Conservation (phyloP, 495 filamentous ascomycete genomes). For the Penicillium daleae region DNA sequence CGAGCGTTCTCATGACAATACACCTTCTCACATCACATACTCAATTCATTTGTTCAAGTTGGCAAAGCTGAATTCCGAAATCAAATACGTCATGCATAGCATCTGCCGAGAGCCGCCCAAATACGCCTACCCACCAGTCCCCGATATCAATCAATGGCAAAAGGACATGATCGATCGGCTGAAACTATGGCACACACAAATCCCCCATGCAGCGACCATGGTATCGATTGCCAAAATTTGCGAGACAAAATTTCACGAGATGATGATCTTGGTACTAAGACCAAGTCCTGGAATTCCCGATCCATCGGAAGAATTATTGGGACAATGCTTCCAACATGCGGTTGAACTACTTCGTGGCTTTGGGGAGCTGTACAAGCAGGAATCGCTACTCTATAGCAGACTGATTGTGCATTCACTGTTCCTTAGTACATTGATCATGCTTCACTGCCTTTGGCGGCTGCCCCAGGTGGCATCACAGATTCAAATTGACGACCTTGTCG, state of each 20-base stretch:
- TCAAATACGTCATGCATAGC: slow-evolving; percentile 54
- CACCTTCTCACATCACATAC: slow-evolving; percentile 43
- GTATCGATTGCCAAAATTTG: slow-evolving; percentile 33
- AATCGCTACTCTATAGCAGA: slow-evolving; percentile 43
- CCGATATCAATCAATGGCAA: slow-evolving; percentile 47
- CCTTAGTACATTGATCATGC: slow-evolving; percentile 44
- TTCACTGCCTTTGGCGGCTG: slow-evolving; percentile 47
- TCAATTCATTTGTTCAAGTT: slow-evolving; percentile 50
- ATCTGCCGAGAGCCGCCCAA: slow-evolving; percentile 41
- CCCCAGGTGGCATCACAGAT: slow-evolving; percentile 37
- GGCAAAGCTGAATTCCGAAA: slow-evolving; percentile 49
- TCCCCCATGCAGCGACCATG: slow-evolving; percentile 27
- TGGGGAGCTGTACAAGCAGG: slow-evolving; percentile 40
- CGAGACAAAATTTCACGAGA: slow-evolving; percentile 47
- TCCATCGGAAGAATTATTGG: slow-evolving; percentile 39
- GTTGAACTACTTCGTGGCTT: slow-evolving; percentile 38
- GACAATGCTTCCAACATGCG: slow-evolving; percentile 43
- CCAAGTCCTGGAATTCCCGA: slow-evolving; percentile 48
- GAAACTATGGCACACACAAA: slow-evolving; percentile 34
- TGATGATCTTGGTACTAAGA: slow-evolving; percentile 46
- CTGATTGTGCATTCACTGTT: slow-evolving; percentile 48
- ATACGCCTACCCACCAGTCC: slow-evolving; percentile 45
- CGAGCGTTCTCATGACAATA: not conserved
- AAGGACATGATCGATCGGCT: slow-evolving; percentile 41
- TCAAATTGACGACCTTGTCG: slow-evolving; percentile 44